phyloP scores from a whole-genome alignment of 768 basidiomycete species.

The Lentinula guzmanii region DNA sequence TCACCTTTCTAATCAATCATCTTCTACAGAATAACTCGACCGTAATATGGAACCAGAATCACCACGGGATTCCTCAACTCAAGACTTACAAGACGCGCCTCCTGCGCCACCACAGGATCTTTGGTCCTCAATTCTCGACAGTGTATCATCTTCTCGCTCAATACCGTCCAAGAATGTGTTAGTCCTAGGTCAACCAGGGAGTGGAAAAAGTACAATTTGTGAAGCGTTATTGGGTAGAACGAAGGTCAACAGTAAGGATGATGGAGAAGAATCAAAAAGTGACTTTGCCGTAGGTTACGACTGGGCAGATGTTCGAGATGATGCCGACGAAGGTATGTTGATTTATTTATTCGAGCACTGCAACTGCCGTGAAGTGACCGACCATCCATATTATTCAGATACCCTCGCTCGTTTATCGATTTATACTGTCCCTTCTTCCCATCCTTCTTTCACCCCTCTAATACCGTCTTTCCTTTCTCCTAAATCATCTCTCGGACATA shows the following conservation, averaged over 20 bases:
- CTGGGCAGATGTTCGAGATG: slow-evolving; percentile 86
- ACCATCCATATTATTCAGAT: slow-evolving; percentile 39
- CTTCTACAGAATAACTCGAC: background rate
- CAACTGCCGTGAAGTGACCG: background rate
- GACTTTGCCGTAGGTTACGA: slow-evolving; percentile 92
- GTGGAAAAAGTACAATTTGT: slow-evolving; percentile 74
- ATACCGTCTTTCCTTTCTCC: slow-evolving; percentile 79
- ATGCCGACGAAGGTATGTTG: slow-evolving; percentile 84
- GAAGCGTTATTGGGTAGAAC: slow-evolving; percentile 68
- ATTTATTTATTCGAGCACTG: slow-evolving; percentile 5
- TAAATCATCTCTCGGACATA: slow-evolving; percentile 57
- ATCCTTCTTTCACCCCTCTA: slow-evolving; percentile 62
- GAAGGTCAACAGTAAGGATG: slow-evolving; percentile 34
- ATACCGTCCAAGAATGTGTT: slow-evolving; percentile 86
- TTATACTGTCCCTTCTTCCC: slow-evolving; percentile 82
- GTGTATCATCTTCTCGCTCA: slow-evolving; percentile 73
- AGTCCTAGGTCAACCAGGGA: slow-evolving; percentile 71
- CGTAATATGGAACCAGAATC: background rate
- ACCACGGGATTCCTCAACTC: background rate
- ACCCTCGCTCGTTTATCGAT: slow-evolving; percentile 85
- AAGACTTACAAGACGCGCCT: background rate
- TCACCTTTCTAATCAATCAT: background rate
- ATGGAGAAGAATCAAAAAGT: slow-evolving; percentile 20
- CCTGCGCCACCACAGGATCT: slow-evolving; percentile 62
- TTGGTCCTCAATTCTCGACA: slow-evolving; percentile 91